These are phyloP conservation scores for Trypanosoma lewisi DNA, from an alignment of 208 protist genomes.

Conservation along the genomic window DNA sequence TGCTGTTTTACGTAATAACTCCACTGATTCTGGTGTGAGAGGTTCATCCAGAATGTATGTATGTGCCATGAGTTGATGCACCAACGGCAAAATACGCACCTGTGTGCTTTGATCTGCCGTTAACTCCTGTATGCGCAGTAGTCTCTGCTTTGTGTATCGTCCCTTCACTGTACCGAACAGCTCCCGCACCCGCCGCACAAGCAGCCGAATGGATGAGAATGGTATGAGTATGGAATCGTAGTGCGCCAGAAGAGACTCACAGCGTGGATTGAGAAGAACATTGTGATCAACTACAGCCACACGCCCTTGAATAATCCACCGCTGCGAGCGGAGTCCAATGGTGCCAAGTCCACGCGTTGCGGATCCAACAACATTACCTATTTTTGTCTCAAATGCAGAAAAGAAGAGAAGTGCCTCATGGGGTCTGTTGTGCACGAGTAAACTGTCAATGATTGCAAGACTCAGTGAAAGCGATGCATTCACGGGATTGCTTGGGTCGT, in stretches of 20 bases:
- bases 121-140: conserved; percentile 43
- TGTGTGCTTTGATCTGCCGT: conserved; percentile 34
- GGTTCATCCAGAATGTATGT: conserved; percentile 64
- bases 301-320: conserved; percentile 85
- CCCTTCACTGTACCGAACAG: conserved; percentile 40
- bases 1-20: conserved; percentile 47
- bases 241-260: conserved; percentile 75
- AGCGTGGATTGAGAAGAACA: conserved; percentile 70
- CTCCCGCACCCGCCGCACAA: conserved; percentile 67
- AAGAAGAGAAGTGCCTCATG: conserved; percentile 65
- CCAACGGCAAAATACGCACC: conserved; percentile 71
- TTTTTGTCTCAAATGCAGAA: conserved; percentile 51
- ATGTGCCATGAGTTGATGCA: conserved; percentile 79
- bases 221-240: conserved; percentile 87
- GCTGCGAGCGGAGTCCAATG: conserved; percentile 56
- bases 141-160: conserved; percentile 47
- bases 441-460: conserved; percentile 69
- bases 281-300: conserved; percentile 89
- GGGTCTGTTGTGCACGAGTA: conserved; percentile 66
- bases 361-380: conserved; percentile 56
- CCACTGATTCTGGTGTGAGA: conserved; percentile 42
- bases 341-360: conserved; percentile 61
- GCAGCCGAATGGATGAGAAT: conserved; percentile 61
- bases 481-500: conserved; percentile 52
- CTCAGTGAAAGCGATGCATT: conserved; percentile 55